Base-by-base conservation (phyloP, 2,329 filamentous ascomycete species). In the Escovopsis sp. region DNA sequence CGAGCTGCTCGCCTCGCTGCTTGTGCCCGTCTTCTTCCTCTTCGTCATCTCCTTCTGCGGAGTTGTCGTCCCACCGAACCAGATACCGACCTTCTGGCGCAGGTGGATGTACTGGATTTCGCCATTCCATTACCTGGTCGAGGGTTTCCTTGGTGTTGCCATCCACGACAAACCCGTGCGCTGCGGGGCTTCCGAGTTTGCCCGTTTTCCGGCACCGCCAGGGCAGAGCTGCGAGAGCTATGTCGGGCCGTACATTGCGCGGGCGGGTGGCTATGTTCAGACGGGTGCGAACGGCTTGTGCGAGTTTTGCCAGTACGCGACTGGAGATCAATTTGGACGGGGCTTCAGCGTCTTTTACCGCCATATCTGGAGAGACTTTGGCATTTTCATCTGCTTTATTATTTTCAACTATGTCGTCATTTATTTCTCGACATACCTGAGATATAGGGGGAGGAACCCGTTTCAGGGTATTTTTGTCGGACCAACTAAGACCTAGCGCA, bases 1-100 rank as follows among this genome's bases (percentile, higher is more conserved):
- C 48, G 72, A 76, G 40, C 57, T 79, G 4, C 62, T 81, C 14
- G 77, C 76, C 1, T 76, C 71, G 4, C 55, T 81, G 0, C 59
- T 81, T 1, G 75, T 81, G 1, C 78, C 79, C 0, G 51, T 79
- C 4, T 79, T 81, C 54, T 79, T 82, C 57, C 66, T 76, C 18
- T 81, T 82, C 45, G 66, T 81, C 27, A 65, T 79, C 16, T 68
- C 69, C 8, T 83, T 83, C 62, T 81, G 76, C 50, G 78, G 78
- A 38, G 73, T 82, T 5, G 67, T 80, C 9, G 76, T 82, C 1
- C 76, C 77, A 0, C 72, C 71, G 13, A 47, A 43, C 2, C 62
- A 63, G 4, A 53, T 83, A 1, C 71, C 72, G 0, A 52, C 59
- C 2, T 82, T 82, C 50, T 82, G 78, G 77, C 60, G 63, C 12